Evolutionary conservation across 2,329 filamentous ascomycete genomes (phyloP).

Genomic region (Penicillium sp.): DNA sequence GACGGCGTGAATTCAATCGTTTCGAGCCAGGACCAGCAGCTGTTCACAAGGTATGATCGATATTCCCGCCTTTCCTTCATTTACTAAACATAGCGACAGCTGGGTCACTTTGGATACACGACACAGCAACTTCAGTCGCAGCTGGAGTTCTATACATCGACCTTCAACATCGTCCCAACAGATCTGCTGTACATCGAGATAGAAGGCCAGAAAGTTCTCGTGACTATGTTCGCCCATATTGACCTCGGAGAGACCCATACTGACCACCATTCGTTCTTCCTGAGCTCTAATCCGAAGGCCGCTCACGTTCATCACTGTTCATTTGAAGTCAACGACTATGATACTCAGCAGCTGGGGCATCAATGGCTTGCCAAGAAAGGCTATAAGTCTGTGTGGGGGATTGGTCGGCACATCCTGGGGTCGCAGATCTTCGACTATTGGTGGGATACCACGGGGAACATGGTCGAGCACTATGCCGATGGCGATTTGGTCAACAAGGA

Average conservation of each 20-base stretch:
- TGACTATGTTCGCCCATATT: conserved; percentile 7
- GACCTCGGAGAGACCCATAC: conserved; percentile 1
- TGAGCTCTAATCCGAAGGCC: not conserved
- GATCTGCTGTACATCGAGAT: conserved; percentile 44
- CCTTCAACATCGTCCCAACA: conserved; percentile 50
- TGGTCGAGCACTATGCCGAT: conserved; percentile 6
- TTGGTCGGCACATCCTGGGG: conserved; percentile 1
- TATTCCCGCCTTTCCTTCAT: conserved; percentile 31
- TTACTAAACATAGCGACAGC: conserved; percentile 17
- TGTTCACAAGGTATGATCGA: conserved; percentile 43
- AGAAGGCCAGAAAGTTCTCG: conserved; percentile 3
- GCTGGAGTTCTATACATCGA: conserved; percentile 46
- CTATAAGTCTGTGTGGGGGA: not conserved
- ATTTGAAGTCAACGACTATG: conserved; percentile 1
- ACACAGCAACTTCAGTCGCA: conserved; percentile 39
- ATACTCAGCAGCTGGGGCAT: not conserved
- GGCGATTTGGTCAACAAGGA: conserved; percentile 6
- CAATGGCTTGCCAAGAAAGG: conserved; percentile 3
- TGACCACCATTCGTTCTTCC: conserved; percentile 10
- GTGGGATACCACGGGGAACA: not conserved
- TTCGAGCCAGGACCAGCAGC: conserved; percentile 51
- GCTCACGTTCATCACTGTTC: conserved; percentile 1
- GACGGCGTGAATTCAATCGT: conserved; percentile 41
- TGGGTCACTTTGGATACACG: conserved; percentile 31
- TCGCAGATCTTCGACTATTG: conserved; percentile 6